A percentile compares a stretch with the other conserved stretches of the same genome.
These are phyloP conservation scores for Talinum fruticosum DNA, from an alignment of 148 eudicot species.

Conservation along the genomic window DNA sequence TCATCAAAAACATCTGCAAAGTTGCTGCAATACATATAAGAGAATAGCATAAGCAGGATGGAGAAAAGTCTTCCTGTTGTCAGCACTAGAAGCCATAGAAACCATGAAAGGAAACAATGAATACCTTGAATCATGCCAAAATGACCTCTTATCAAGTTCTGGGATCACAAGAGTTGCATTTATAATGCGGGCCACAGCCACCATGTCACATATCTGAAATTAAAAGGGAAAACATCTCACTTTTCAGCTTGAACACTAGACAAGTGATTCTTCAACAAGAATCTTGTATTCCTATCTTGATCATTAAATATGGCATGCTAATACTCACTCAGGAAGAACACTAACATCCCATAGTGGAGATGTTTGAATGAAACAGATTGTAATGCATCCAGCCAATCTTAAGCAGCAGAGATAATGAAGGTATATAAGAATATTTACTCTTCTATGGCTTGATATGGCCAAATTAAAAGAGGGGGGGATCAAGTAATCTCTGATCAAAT, in stretches of 20 bases:
- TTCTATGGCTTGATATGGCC: not conserved
- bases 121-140: slow-evolving; percentile 96
- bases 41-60: slow-evolving; percentile 6
- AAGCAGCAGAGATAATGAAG: not conserved
- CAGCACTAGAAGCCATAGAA: slow-evolving; percentile 5
- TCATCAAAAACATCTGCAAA: slow-evolving; percentile 93
- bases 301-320: not conserved
- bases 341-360: not conserved
- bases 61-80: not conserved
- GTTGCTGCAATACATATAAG: slow-evolving; percentile 52
- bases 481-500: not conserved
- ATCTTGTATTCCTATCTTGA: not conserved
- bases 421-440: not conserved
- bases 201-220: slow-evolving; percentile 98
- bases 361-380: not conserved
- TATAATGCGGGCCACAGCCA: slow-evolving; percentile 87
- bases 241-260: not conserved
- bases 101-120: not conserved
- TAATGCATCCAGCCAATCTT: not conserved
- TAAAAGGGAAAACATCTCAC: not conserved
- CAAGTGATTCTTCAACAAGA: slow-evolving; percentile 1
- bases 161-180: slow-evolving; percentile 96
- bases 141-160: slow-evolving; percentile 95
- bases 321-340: not conserved
- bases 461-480: not conserved